Evolutionary conservation across 1,284 basidiomycete genomes (phyloP).

Genomic region (Earliella scabrosa): DNA sequence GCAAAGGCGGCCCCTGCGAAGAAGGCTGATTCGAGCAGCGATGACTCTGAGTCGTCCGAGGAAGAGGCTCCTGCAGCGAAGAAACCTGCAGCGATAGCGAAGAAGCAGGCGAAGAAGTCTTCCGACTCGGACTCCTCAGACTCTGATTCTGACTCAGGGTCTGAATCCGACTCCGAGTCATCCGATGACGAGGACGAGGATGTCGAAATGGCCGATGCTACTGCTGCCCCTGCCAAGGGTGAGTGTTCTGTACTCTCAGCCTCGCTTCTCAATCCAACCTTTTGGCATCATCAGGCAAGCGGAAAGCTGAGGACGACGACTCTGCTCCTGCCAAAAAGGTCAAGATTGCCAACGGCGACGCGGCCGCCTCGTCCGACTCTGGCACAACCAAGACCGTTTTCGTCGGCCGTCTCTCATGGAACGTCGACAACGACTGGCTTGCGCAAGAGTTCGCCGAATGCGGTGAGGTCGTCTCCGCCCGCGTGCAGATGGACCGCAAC

Average conservation of each 20-base stretch:
- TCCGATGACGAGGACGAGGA: conserved; percentile 50
- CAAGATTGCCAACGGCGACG: conserved; percentile 68
- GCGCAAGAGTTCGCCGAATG: conserved; percentile 88
- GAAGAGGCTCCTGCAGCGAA: conserved; percentile 38
- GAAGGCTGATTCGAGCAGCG: conserved; percentile 28
- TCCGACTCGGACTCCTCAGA: neutral
- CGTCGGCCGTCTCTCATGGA: conserved; percentile 95
- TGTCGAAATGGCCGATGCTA: conserved; percentile 59
- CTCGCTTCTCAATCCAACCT: too few species aligned
- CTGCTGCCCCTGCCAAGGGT: conserved; percentile 50
- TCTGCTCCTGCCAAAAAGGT: conserved; percentile 79
- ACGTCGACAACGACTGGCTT: conserved; percentile 97
- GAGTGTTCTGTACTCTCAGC: too few species aligned
- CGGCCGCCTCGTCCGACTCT: conserved; percentile 47
- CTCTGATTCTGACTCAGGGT: conserved; percentile 34
- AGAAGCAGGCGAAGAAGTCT: neutral
- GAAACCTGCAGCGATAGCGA: conserved; percentile 9
- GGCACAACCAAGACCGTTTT: conserved; percentile 80
- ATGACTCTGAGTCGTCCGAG: conserved; percentile 33
- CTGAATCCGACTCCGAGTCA: conserved; percentile 32
- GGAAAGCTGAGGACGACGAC: conserved; percentile 79
- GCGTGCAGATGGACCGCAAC: conserved; percentile 91
- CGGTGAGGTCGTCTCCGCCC: conserved; percentile 87
- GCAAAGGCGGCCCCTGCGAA: conserved; percentile 29
- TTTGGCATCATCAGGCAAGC: conserved; percentile 66